phyloP scores from a whole-genome alignment of 495 filamentous ascomycete species.

The Ascobolus immersus region DNA sequence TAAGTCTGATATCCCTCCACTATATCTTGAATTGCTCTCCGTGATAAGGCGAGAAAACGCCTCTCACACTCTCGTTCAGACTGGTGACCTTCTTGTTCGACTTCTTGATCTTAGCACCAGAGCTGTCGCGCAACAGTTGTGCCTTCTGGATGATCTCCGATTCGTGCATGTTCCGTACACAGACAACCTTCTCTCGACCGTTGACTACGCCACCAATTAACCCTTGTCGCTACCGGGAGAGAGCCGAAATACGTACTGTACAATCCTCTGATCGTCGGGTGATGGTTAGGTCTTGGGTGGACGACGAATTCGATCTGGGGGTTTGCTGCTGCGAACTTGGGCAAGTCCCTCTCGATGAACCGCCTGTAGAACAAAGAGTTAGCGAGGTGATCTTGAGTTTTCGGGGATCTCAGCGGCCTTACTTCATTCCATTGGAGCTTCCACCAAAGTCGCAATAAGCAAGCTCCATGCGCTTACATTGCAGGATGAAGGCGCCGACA shows the following conservation, averaged over 20 bases:
- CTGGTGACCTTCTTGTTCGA: conserved; percentile 60
- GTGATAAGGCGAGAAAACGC: conserved; percentile 86
- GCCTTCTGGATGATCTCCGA: conserved; percentile 62
- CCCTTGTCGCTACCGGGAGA: neutral
- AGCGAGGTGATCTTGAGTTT: conserved; percentile 2
- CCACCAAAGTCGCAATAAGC: conserved; percentile 92
- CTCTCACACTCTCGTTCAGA: conserved; percentile 77
- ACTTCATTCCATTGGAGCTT: conserved; percentile 88
- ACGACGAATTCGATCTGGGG: conserved; percentile 80
- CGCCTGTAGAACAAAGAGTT: conserved; percentile 23
- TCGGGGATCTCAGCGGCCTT: conserved; percentile 16
- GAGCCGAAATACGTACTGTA: conserved; percentile 35
- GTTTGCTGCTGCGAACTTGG: conserved; percentile 49
- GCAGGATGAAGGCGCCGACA: conserved; percentile 84
- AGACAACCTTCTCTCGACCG: conserved; percentile 60
- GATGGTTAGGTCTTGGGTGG: conserved; percentile 62
- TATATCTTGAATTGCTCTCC: conserved; percentile 21
- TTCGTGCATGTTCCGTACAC: conserved; percentile 61
- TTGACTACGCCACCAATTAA: conserved; percentile 30
- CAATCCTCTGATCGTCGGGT: conserved; percentile 61
- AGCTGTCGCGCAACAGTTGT: conserved; percentile 53
- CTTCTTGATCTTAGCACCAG: conserved; percentile 59
- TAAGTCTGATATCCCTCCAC: neutral
- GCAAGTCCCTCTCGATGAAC: conserved; percentile 54
- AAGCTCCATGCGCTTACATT: conserved; percentile 86